Conservation (phyloP, 768 basidiomycete species). For the Russula vinacea region DNA sequence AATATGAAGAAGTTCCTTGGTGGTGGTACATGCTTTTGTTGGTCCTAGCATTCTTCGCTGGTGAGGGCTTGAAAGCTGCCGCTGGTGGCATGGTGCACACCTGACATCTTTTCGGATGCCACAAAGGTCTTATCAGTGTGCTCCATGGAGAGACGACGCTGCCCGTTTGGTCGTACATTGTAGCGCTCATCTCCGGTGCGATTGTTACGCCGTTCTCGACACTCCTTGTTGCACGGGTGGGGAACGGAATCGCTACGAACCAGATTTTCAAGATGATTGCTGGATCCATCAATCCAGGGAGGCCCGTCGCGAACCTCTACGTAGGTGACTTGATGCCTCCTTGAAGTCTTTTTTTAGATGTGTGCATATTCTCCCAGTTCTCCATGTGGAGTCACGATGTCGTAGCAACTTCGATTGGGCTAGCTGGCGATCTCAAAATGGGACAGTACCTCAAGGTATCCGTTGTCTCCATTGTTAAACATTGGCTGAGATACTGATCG, state of each 20-base stretch:
- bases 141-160: conserved; percentile 61
- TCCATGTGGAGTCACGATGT: conserved; percentile 68
- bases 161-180: conserved; percentile 60
- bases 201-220: conserved; percentile 52
- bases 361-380: conserved; percentile 42
- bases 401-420: conserved; percentile 49
- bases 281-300: conserved; percentile 56
- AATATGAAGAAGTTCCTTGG: conserved; percentile 58
- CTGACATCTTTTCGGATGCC: neutral
- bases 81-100: too few species aligned
- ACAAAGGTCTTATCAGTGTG: conserved; percentile 37
- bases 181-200: conserved; percentile 51
- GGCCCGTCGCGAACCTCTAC: conserved; percentile 68
- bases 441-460: conserved; percentile 43
- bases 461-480: neutral
- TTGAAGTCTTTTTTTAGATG: neutral
- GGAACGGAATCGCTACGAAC: conserved; percentile 57
- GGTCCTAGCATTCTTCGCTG: conserved; percentile 52
- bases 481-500: neutral
- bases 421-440: conserved; percentile 59
- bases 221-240: conserved; percentile 55
- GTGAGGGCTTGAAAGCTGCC: conserved; percentile 35
- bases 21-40: conserved; percentile 58
- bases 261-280: conserved; percentile 66
- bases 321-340: conserved; percentile 33